These are phyloP conservation scores for Cladophialophora exuberans DNA, from an alignment of 2,329 filamentous ascomycete genomes.

Conservation along the genomic window DNA sequence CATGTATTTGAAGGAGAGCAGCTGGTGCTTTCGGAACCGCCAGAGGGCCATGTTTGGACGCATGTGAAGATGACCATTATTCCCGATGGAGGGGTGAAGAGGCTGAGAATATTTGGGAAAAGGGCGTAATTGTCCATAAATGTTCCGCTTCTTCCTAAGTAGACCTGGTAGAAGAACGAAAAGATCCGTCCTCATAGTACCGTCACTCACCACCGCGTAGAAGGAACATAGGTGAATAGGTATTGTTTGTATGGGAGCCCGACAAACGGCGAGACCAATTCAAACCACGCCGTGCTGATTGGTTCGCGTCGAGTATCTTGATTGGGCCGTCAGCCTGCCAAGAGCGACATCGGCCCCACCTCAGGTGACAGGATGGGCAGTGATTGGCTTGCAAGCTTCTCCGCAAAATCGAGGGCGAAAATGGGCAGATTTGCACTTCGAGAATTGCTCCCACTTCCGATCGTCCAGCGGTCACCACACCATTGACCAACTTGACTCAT, in stretches of 20 bases:
- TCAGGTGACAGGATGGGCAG: too few relatives aligned
- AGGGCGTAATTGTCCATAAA: constrained; percentile 42
- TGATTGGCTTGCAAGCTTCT: constrained; percentile 4
- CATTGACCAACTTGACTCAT: constrained; percentile 17
- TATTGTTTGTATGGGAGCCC: background rate
- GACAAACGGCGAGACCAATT: background rate
- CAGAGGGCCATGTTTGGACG: constrained; percentile 71
- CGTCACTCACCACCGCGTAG: too few relatives aligned
- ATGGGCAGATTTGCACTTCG: constrained; percentile 12
- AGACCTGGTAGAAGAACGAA: background rate
- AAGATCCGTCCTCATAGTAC: background rate
- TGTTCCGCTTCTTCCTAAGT: background rate
- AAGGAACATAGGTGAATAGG: background rate
- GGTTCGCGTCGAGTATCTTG: constrained; percentile 2
- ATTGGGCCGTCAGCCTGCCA: constrained; percentile 10
- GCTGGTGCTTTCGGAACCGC: constrained; percentile 58
- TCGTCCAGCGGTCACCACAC: background rate
- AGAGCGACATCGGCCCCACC: constrained; percentile 27
- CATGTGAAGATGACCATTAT: constrained; percentile 92
- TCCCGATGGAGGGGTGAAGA: constrained; percentile 90
- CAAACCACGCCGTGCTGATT: constrained; percentile 8
- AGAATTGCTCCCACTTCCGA: constrained; percentile 3
- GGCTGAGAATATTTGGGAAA: constrained; percentile 75
- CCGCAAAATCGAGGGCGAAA: constrained; percentile 15
- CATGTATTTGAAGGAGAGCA: constrained; percentile 45